Percentiles rank a stretch among this genome's conserved stretches.
Conservation (phyloP, 1,139 yeast genomes). For the Yamadazyma songkhlaensis region DNA sequence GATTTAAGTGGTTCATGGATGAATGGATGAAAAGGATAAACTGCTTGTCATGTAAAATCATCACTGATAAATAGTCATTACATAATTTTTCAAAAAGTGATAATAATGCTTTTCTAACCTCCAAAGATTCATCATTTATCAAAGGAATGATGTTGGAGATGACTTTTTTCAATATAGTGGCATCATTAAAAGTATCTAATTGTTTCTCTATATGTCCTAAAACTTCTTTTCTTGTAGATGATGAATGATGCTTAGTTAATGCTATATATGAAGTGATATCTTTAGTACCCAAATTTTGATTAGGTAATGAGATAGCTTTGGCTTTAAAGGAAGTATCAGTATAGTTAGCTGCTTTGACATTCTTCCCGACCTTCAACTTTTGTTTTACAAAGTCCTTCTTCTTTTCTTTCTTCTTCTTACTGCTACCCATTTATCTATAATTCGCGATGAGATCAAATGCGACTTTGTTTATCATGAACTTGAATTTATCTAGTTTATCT, state of each 20-base stretch:
- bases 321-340: slow-evolving; percentile 87
- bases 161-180: slow-evolving; percentile 57
- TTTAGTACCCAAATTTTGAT: slow-evolving; percentile 42
- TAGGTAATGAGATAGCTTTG: slow-evolving; percentile 64
- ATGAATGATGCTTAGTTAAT: slow-evolving; percentile 75
- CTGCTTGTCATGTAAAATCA: slow-evolving; percentile 64
- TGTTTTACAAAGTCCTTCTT: slow-evolving; percentile 74
- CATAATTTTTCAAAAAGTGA: slow-evolving; percentile 52
- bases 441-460: slow-evolving; percentile 3
- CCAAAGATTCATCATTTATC: slow-evolving; percentile 56
- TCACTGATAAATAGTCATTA: slow-evolving; percentile 49
- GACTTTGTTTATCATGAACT: slow-evolving; percentile 10
- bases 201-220: slow-evolving; percentile 47
- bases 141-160: slow-evolving; percentile 56
- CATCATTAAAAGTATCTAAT: slow-evolving; percentile 37
- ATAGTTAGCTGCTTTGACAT: slow-evolving; percentile 65
- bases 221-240: slow-evolving; percentile 73
- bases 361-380: slow-evolving; percentile 87
- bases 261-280: slow-evolving; percentile 61
- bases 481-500: slow-evolving; percentile 12
- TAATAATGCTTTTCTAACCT: slow-evolving; percentile 63
- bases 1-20: slow-evolving; percentile 90
- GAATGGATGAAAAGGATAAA: slow-evolving; percentile 77
- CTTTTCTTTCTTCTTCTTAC: slow-evolving; percentile 63
- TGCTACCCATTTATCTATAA: slow-evolving; percentile 44